Evolutionary conservation across 2,329 filamentous ascomycete genomes (phyloP).

Genomic region (Didymella lethalis): DNA sequence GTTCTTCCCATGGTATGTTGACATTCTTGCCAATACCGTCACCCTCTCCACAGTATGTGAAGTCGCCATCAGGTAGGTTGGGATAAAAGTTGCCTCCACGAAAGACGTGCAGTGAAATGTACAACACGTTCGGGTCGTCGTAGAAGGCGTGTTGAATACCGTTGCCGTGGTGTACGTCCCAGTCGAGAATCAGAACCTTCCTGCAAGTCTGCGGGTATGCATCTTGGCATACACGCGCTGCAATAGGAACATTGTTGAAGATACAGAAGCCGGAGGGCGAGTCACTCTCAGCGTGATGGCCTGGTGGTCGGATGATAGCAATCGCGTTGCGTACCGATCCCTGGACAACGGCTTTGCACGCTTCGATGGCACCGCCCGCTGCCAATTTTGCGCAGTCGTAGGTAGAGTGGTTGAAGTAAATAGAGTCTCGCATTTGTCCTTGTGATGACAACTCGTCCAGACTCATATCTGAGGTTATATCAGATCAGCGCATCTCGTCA

Average conservation of each 20-base stretch:
- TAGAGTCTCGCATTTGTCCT: constrained; percentile 52
- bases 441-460: constrained; percentile 70
- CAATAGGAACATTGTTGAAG: constrained; percentile 97
- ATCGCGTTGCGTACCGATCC: constrained; percentile 92
- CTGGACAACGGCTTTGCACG: constrained; percentile 86
- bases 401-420: constrained; percentile 76
- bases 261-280: constrained; percentile 93
- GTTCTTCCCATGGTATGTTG: constrained; percentile 72
- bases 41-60: constrained; percentile 66
- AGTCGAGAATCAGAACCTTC: constrained; percentile 92
- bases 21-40: constrained; percentile 69
- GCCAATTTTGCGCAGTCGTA: constrained; percentile 83
- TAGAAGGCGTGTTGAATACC: constrained; percentile 98
- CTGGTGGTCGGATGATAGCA: constrained; percentile 91
- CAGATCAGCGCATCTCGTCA: constrained; percentile 20
- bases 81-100: constrained; percentile 87
- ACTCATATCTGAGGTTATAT: constrained; percentile 48
- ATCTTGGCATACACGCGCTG: constrained; percentile 83
- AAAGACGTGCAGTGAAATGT: constrained; percentile 94
- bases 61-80: constrained; percentile 64
- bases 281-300: constrained; percentile 90
- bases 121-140: constrained; percentile 90
- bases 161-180: constrained; percentile 83
- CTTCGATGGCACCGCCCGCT: constrained; percentile 93
- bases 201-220: constrained; percentile 82